A percentile compares a stretch with the other conserved stretches of the same genome.
These are phyloP conservation scores for Diutina mesorugosa DNA, from an alignment of 1,139 yeast species.

Conservation along the genomic window DNA sequence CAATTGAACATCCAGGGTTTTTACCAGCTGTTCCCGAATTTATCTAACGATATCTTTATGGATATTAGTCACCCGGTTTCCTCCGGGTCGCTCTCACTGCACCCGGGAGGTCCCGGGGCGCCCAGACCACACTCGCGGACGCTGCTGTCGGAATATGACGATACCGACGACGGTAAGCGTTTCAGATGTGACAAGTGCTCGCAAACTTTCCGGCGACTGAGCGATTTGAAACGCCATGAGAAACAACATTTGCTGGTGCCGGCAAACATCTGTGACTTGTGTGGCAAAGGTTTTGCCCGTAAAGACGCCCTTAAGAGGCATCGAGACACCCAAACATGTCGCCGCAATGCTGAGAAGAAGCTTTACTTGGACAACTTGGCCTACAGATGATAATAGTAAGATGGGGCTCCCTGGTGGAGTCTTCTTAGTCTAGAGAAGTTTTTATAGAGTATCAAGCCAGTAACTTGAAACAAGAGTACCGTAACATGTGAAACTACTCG, in stretches of 20 bases:
- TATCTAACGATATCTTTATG: conserved; percentile 27
- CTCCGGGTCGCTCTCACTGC: conserved; percentile 3
- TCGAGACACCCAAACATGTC: conserved; percentile 60
- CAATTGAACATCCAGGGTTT: conserved; percentile 32
- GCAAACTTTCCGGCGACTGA: conserved; percentile 46
- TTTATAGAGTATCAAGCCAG: too few relatives aligned
- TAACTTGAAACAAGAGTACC: too few relatives aligned
- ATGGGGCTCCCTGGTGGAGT: not conserved
- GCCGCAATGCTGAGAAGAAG: conserved; percentile 45
- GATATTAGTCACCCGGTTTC: not conserved
- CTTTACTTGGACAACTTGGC: conserved; percentile 24
- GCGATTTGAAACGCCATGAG: conserved; percentile 56
- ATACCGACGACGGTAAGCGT: conserved; percentile 12
- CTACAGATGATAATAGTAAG: conserved; percentile 5
- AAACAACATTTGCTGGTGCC: conserved; percentile 43
- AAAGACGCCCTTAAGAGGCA: conserved; percentile 72
- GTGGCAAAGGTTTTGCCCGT: conserved; percentile 75
- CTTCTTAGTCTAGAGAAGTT: too few relatives aligned
- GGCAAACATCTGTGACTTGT: conserved; percentile 58
- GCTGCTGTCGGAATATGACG: not conserved
- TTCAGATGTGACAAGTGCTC: conserved; percentile 37
- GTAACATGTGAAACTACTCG: too few relatives aligned
- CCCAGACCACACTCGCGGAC: conserved; percentile 4
- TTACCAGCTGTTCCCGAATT: conserved; percentile 29
- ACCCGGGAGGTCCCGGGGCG: not conserved